These are phyloP conservation scores for Suillus americanus DNA, from an alignment of 768 basidiomycete species.

Conservation along the genomic window DNA sequence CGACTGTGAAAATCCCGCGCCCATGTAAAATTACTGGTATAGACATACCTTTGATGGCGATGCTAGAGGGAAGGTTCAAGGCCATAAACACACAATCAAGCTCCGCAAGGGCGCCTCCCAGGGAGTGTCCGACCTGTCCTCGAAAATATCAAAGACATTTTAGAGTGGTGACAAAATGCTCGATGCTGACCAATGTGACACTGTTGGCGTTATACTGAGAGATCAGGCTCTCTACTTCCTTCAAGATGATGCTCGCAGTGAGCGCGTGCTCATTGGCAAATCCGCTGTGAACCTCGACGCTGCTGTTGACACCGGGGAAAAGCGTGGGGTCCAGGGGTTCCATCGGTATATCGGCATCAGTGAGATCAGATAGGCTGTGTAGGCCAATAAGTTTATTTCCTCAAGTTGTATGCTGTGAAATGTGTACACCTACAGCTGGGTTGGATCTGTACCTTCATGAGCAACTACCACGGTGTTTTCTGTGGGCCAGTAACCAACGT, in stretches of 20 bases:
- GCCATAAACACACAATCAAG: conserved; percentile 49
- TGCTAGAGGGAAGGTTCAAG: conserved; percentile 43
- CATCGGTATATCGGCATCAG: conserved; percentile 44
- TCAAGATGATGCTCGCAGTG: conserved; percentile 45
- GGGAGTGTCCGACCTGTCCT: conserved; percentile 45
- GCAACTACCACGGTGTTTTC: conserved; percentile 55
- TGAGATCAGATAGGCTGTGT: conserved; percentile 47
- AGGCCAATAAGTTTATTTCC: conserved; percentile 3
- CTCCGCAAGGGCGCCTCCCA: conserved; percentile 53
- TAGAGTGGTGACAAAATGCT: conserved; percentile 3
- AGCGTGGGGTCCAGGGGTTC: conserved; percentile 41
- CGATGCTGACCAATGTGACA: conserved; percentile 40
- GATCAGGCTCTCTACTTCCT: conserved; percentile 43
- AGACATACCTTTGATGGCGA: conserved; percentile 25
- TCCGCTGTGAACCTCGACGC: conserved; percentile 50
- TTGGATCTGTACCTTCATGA: conserved; percentile 63
- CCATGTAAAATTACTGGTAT: neutral
- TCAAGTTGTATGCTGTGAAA: neutral
- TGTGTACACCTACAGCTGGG: conserved; percentile 41
- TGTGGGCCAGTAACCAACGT: conserved; percentile 55
- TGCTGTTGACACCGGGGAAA: conserved; percentile 52
- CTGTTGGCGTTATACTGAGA: conserved; percentile 34
- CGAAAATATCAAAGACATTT: neutral
- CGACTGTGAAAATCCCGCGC: neutral
- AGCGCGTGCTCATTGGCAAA: conserved; percentile 51